Percentiles rank a stretch among this genome's conserved stretches.
Evolutionary conservation across 2,329 filamentous ascomycete species (phyloP).

Genomic region (Botryosphaeria dothidea): DNA sequence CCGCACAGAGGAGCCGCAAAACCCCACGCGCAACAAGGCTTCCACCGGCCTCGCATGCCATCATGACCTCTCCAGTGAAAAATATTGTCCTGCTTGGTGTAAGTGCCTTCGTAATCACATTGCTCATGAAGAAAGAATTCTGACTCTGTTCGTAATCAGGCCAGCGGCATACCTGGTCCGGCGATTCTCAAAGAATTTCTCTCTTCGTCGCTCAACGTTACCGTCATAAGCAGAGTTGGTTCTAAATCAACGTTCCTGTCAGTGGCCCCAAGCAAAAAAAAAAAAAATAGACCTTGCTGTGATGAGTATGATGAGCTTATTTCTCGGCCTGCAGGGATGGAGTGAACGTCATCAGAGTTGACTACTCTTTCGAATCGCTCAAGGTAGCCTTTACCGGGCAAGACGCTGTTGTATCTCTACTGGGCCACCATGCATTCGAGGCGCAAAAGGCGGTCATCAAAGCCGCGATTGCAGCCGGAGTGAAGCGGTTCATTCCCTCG

Average conservation of each 20-base stretch:
- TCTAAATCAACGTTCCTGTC: background rate
- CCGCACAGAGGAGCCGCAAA: too few species aligned
- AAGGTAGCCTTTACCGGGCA: constrained; percentile 53
- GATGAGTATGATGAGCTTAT: background rate
- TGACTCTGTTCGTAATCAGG: too few species aligned
- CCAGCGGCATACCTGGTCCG: background rate
- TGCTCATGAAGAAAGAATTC: too few species aligned
- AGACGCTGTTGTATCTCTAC: constrained; percentile 56
- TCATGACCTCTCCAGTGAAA: too few species aligned
- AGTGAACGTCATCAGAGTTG: constrained; percentile 46
- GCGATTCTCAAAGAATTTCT: background rate
- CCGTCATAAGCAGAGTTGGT: background rate
- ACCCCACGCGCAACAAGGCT: too few species aligned
- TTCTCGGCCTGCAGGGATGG: background rate
- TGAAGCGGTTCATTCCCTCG: constrained; percentile 62
- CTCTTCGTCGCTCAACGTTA: background rate
- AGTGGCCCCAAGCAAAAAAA: background rate
- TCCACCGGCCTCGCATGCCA: too few species aligned
- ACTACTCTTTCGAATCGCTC: constrained; percentile 53
- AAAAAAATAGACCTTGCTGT: too few species aligned
- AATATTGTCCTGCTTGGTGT: too few species aligned
- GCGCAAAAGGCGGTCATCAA: constrained; percentile 48
- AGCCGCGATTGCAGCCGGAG: constrained; percentile 59
- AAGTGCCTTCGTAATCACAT: too few species aligned
- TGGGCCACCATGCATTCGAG: constrained; percentile 43